These are phyloP conservation scores for Wickerhamomyces sp. DNA, from an alignment of 1,139 yeast genomes.

Conservation along the genomic window DNA sequence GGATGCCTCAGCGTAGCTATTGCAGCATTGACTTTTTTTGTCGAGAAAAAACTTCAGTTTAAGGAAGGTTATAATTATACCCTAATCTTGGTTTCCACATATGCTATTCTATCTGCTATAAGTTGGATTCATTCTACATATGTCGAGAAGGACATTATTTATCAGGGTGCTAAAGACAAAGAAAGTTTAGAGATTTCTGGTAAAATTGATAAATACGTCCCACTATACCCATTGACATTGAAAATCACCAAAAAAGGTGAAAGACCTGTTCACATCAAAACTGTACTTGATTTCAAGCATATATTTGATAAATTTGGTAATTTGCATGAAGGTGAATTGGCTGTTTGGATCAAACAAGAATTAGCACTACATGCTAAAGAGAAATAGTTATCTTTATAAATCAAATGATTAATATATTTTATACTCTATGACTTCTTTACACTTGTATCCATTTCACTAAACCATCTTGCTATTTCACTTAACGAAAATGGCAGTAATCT, in stretches of 20 bases:
- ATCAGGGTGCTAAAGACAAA: constrained; percentile 41
- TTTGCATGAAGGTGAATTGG: constrained; percentile 18
- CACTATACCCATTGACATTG: constrained; percentile 36
- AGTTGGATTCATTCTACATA: constrained; percentile 46
- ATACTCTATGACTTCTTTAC: constrained; percentile 5
- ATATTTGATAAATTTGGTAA: constrained; percentile 24
- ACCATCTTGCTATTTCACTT: constrained; percentile 42
- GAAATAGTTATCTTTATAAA: constrained; percentile 2
- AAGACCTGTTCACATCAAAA: constrained; percentile 5
- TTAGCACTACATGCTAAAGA: constrained; percentile 9
- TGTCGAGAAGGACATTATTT: constrained; percentile 54
- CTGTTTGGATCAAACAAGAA: constrained; percentile 11
- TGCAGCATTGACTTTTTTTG: constrained; percentile 60
- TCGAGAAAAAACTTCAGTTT: constrained; percentile 61
- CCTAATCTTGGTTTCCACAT: constrained; percentile 41
- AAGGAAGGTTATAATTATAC: constrained; percentile 35
- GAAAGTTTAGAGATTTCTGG: constrained; percentile 27
- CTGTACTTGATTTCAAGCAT: constrained; percentile 14
- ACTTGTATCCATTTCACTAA: constrained; percentile 48
- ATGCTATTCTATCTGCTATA: constrained; percentile 46
- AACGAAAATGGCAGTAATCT: constrained; percentile 48
- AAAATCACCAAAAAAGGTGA: constrained; percentile 5
- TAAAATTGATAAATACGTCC: constrained; percentile 34
- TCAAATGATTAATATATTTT: neutral
- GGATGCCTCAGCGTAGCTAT: constrained; percentile 65